phyloP scores from a whole-genome alignment of 176 grass and related monocot species.

The Phyllostachys edulis region DNA sequence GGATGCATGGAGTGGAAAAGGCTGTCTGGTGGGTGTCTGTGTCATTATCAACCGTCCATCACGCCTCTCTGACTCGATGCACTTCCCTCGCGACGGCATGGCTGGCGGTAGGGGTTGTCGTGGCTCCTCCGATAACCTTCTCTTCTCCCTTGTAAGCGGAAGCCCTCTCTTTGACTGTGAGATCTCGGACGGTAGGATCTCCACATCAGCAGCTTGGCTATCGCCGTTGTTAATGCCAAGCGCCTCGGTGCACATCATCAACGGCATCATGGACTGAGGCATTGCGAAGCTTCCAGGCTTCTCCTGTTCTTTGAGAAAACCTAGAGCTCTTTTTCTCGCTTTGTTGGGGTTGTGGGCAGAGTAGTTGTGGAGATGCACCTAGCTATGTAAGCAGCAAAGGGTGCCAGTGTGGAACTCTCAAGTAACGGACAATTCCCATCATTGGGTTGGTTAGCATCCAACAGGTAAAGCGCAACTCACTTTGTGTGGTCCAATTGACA shows the following conservation, averaged over 20 bases:
- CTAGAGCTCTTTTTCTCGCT: not conserved
- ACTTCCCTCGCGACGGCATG: constrained; percentile 32
- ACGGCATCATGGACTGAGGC: not conserved
- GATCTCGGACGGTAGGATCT: not conserved
- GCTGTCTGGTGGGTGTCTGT: constrained; percentile 25
- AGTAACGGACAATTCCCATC: not conserved
- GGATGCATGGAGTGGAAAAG: constrained; percentile 34
- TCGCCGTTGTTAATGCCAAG: not conserved
- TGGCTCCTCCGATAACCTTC: not conserved
- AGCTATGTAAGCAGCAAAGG: not conserved
- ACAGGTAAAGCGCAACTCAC: not conserved
- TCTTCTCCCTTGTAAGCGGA: not conserved
- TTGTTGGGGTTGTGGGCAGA: not conserved
- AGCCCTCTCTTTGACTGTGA: not conserved
- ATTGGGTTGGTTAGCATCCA: not conserved
- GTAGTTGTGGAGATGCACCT: not conserved
- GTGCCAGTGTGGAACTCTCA: not conserved
- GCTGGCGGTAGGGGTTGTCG: constrained; percentile 24
- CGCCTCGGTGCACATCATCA: not conserved
- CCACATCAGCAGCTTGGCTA: too few species aligned
- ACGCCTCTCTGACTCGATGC: constrained; percentile 30
- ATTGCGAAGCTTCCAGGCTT: not conserved
- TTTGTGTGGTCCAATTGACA: not conserved
- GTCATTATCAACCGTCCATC: constrained; percentile 48
- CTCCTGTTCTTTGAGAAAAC: not conserved